These are phyloP conservation scores for Aureobasidium uvarum DNA, from an alignment of 2,329 filamentous ascomycete genomes.

Conservation along the genomic window DNA sequence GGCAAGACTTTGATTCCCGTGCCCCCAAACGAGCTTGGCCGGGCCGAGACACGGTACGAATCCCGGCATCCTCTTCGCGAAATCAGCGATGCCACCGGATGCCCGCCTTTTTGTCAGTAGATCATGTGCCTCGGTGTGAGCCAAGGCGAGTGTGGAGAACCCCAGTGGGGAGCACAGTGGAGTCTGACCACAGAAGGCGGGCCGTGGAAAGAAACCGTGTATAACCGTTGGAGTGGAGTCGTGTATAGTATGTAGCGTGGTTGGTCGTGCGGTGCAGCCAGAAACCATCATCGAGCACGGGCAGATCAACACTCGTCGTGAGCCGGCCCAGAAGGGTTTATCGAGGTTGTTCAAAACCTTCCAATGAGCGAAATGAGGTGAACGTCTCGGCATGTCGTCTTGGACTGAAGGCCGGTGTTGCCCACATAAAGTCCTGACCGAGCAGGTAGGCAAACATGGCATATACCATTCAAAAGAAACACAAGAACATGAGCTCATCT, in stretches of 20 bases:
- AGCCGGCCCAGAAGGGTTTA: neutral
- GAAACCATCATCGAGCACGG: neutral
- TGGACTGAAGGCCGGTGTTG: neutral
- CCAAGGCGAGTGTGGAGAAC: neutral
- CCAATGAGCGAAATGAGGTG: no score
- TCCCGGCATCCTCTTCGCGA: neutral
- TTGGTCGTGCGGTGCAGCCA: neutral
- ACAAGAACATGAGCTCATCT: neutral
- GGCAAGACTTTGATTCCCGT: neutral
- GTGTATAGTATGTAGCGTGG: neutral
- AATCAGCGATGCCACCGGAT: neutral
- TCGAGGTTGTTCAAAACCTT: neutral
- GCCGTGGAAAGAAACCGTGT: neutral
- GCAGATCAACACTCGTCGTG: neutral
- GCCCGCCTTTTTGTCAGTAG: no score
- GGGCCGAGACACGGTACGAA: neutral
- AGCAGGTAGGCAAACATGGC: neutral
- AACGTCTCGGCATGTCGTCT: no score
- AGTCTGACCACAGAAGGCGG: neutral
- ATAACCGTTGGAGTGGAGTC: neutral
- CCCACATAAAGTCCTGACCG: neutral
- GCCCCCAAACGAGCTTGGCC: neutral
- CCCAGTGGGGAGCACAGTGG: conserved; percentile 3
- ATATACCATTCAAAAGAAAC: neutral
- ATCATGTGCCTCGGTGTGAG: neutral